Conservation (phyloP, 1,284 basidiomycete species). For the Moniliella sp. region DNA sequence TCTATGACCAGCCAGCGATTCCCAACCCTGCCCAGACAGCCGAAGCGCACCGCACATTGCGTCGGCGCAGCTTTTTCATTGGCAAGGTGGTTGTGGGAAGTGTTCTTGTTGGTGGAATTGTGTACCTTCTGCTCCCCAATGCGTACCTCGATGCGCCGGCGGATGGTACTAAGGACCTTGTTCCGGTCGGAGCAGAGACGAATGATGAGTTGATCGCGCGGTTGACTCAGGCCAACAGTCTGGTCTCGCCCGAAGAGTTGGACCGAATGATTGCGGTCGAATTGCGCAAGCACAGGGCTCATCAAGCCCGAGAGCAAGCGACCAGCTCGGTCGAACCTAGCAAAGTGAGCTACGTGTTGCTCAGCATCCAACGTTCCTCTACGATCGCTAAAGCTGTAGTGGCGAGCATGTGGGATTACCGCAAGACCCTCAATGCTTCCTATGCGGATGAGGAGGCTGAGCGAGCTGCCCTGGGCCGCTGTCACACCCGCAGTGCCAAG, state of each 20-base stretch:
- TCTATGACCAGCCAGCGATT: constrained; percentile 28
- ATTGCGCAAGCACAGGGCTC: too few species aligned
- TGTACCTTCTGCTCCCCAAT: background rate
- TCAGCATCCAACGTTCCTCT: constrained; percentile 20
- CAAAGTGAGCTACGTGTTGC: constrained; percentile 9
- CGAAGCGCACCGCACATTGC: constrained; percentile 20
- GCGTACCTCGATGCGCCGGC: background rate
- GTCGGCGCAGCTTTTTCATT: too few species aligned
- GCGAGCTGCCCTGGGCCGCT: constrained; percentile 18
- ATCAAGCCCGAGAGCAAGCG: background rate
- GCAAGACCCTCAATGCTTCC: constrained; percentile 16
- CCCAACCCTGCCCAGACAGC: constrained; percentile 25
- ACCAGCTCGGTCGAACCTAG: too few species aligned
- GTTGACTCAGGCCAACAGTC: background rate
- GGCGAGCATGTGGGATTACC: constrained; percentile 31
- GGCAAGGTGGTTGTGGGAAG: constrained; percentile 3
- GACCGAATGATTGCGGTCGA: background rate
- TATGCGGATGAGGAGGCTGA: constrained; percentile 12
- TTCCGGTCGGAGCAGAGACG: background rate
- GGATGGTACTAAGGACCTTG: background rate
- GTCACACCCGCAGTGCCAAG: constrained; percentile 28
- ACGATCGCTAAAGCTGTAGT: constrained; percentile 28
- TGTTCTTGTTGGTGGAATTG: constrained; percentile 3
- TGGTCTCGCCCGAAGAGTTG: too few species aligned
- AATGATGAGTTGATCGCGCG: background rate